phyloP scores from a whole-genome alignment of 1,139 yeast species.

The Ashbya aceris region DNA sequence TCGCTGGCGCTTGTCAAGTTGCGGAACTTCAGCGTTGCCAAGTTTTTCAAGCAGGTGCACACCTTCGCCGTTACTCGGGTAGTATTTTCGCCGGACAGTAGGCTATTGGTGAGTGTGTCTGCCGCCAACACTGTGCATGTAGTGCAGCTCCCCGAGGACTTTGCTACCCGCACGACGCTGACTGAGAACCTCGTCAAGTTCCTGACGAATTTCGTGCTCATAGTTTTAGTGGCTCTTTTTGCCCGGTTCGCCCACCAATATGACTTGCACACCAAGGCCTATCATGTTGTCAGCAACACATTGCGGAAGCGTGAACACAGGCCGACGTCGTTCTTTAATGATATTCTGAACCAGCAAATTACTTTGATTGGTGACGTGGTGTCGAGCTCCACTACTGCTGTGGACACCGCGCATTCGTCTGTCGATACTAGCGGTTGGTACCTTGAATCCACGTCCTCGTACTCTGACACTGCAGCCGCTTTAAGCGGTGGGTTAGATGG shows the following conservation, averaged over 20 bases:
- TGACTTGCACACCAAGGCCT: conserved; percentile 32
- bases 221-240: conserved; percentile 33
- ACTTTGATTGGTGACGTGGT: conserved; percentile 20
- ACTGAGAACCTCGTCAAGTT: conserved; percentile 34
- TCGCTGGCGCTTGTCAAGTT: conserved; percentile 50
- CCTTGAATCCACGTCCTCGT: background rate
- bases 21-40: conserved; percentile 42
- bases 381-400: conserved; percentile 9
- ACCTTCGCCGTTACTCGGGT: conserved; percentile 73
- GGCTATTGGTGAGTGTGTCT: conserved; percentile 63
- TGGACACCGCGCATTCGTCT: conserved; percentile 7
- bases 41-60: conserved; percentile 54
- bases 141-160: conserved; percentile 47
- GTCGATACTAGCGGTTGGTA: conserved; percentile 5
- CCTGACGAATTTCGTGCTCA: conserved; percentile 38
- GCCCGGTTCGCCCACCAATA: conserved; percentile 35
- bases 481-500: too few species aligned
- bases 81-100: conserved; percentile 60
- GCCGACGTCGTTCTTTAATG: conserved; percentile 13
- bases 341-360: conserved; percentile 10
- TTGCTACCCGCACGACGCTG: conserved; percentile 37
- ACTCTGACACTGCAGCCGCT: background rate
- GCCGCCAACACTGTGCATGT: conserved; percentile 72
- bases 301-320: conserved; percentile 29
- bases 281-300: conserved; percentile 11